Conservation (phyloP, 768 basidiomycete species). For the Russula compacta region DNA sequence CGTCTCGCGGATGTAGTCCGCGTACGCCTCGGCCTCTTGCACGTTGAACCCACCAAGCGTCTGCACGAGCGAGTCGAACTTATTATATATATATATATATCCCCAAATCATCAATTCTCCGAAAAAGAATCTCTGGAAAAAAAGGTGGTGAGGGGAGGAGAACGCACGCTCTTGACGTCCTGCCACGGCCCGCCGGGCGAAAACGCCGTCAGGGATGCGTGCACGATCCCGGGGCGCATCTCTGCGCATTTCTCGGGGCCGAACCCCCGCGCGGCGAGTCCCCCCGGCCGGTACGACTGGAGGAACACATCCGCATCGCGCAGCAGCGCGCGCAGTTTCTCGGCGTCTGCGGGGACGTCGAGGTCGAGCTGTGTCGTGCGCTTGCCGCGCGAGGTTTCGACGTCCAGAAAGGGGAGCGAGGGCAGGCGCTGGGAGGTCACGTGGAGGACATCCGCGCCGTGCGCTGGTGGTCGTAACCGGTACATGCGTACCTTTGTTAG, state of each 20-base stretch:
- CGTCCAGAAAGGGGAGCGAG: conserved; percentile 40
- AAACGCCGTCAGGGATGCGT: conserved; percentile 46
- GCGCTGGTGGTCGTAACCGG: conserved; percentile 27
- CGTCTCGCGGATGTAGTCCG: conserved; percentile 22
- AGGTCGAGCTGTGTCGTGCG: conserved; percentile 55
- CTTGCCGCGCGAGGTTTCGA: conserved; percentile 55
- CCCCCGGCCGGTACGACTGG: conserved; percentile 50
- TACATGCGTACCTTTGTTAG: not conserved
- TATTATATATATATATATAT: too few relatives aligned
- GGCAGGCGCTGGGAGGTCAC: conserved; percentile 50
- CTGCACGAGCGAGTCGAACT: conserved; percentile 62
- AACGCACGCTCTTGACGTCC: conserved; percentile 40
- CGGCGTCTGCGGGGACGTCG: conserved; percentile 25
- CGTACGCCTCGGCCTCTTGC: conserved; percentile 46
- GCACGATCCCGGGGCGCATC: conserved; percentile 39
- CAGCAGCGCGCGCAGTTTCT: conserved; percentile 31
- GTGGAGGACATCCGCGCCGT: conserved; percentile 49
- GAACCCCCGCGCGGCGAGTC: conserved; percentile 41
- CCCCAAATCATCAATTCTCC: not conserved
- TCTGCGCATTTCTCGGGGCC: conserved; percentile 33
- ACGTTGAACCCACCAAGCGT: conserved; percentile 51
- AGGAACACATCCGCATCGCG: conserved; percentile 47
- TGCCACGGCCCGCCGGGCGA: conserved; percentile 52
- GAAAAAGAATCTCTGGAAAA: not conserved
- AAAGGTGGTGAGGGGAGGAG: not conserved